phyloP scores from a whole-genome alignment of 257 asterid genomes.

The Ocimum tenuiflorum region DNA sequence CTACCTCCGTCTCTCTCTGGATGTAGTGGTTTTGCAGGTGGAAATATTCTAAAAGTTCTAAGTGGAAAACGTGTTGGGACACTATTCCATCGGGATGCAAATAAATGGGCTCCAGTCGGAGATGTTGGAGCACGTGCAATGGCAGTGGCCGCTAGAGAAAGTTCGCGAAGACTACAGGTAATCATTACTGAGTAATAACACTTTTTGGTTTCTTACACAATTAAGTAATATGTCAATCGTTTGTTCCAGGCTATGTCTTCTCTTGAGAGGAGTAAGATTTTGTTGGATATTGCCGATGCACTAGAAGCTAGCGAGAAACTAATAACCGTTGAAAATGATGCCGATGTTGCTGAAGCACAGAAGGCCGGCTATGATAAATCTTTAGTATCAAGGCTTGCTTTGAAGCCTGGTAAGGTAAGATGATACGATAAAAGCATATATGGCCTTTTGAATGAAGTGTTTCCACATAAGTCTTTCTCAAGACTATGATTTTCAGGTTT shows the following conservation, averaged over 20 bases:
- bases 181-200: not conserved
- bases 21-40: slow-evolving; percentile 56
- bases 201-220: not conserved
- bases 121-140: slow-evolving; percentile 56
- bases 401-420: slow-evolving; percentile 79
- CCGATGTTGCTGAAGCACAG: slow-evolving; percentile 61
- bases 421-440: not conserved
- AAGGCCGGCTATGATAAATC: slow-evolving; percentile 63
- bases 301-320: slow-evolving; percentile 57
- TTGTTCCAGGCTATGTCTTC: slow-evolving; percentile 57
- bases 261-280: slow-evolving; percentile 59
- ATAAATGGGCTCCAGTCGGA: slow-evolving; percentile 45
- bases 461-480: slow-evolving; percentile 12
- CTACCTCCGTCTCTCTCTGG: slow-evolving; percentile 15
- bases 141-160: slow-evolving; percentile 73
- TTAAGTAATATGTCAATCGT: not conserved
- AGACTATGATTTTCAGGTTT: slow-evolving; percentile 26
- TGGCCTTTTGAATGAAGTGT: slow-evolving; percentile 2
- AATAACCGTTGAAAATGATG: slow-evolving; percentile 57
- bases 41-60: slow-evolving; percentile 45
- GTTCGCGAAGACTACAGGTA: slow-evolving; percentile 72
- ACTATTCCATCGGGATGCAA: slow-evolving; percentile 65
- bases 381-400: slow-evolving; percentile 54
- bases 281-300: slow-evolving; percentile 71
- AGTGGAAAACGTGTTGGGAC: slow-evolving; percentile 60